Evolutionary conservation across 495 filamentous ascomycete species (phyloP).

Genomic region (Podospora conica): DNA sequence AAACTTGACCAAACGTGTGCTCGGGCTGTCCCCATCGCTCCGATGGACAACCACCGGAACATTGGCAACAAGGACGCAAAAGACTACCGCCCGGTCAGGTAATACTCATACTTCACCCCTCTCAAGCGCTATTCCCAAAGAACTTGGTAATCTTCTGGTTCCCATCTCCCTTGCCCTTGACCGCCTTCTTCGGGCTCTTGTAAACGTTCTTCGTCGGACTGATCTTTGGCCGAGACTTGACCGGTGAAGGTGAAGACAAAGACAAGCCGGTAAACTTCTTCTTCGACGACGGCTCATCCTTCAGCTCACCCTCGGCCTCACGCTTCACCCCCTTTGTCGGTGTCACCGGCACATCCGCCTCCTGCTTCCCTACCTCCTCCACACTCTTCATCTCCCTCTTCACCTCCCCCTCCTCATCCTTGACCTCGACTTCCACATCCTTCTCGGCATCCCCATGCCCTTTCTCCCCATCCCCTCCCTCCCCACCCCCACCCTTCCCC

Average conservation of each 20-base stretch:
- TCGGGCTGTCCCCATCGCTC: no score
- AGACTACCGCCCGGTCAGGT: not conserved
- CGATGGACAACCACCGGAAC: no score
- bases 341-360: constrained; percentile 12
- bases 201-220: constrained; percentile 43
- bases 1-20: not conserved
- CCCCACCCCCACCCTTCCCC: constrained; percentile 37
- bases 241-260: constrained; percentile 11
- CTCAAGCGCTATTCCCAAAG: constrained; percentile 54
- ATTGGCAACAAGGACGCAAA: not conserved
- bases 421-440: constrained; percentile 23
- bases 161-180: constrained; percentile 46
- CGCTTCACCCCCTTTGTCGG: constrained; percentile 52
- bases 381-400: constrained; percentile 38
- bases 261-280: constrained; percentile 32
- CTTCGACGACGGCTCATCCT: constrained; percentile 36
- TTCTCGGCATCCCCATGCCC: constrained; percentile 21
- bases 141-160: constrained; percentile 83
- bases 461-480: constrained; percentile 15
- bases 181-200: constrained; percentile 31
- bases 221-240: constrained; percentile 25
- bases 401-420: constrained; percentile 23
- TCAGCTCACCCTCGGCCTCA: constrained; percentile 38
- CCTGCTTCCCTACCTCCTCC: constrained; percentile 6
- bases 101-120: not conserved